phyloP scores from a whole-genome alignment of 306 rosid species.

The Gastrolobium villosum region DNA sequence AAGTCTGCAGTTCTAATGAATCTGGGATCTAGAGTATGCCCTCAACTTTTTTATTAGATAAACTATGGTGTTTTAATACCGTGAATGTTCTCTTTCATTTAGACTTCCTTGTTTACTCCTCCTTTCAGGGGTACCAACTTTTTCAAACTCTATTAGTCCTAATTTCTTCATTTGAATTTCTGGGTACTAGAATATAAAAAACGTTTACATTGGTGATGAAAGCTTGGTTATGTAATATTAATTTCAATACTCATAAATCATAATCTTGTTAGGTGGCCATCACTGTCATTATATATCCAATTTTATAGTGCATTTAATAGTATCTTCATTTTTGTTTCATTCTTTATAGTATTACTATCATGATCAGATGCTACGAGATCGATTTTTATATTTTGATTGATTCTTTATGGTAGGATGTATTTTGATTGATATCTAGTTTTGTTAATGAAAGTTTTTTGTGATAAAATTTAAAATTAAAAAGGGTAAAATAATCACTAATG shows the following conservation, averaged over 20 bases:
- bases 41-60: slow-evolving; percentile 30
- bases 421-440: too few species aligned
- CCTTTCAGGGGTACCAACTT: background rate
- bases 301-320: background rate
- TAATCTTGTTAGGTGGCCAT: background rate
- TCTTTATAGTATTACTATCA: too few species aligned
- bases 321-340: background rate
- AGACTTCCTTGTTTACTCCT: slow-evolving; percentile 23
- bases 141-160: background rate
- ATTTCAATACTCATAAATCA: background rate
- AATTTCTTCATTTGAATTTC: too few species aligned
- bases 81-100: background rate
- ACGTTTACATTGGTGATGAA: too few species aligned
- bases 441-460: too few species aligned
- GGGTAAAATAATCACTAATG: too few species aligned
- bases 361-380: background rate
- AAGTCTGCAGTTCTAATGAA: slow-evolving; percentile 97
- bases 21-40: slow-evolving; percentile 89
- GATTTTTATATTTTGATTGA: too few species aligned
- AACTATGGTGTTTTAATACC: slow-evolving; percentile 11
- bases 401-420: too few species aligned
- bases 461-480: too few species aligned
- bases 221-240: background rate
- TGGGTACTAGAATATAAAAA: too few species aligned
- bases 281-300: background rate